Percentiles rank a stretch among this genome's conserved stretches.
Evolutionary conservation across 129 eudicot species (phyloP).

Genomic region (Sambucus nigra): DNA sequence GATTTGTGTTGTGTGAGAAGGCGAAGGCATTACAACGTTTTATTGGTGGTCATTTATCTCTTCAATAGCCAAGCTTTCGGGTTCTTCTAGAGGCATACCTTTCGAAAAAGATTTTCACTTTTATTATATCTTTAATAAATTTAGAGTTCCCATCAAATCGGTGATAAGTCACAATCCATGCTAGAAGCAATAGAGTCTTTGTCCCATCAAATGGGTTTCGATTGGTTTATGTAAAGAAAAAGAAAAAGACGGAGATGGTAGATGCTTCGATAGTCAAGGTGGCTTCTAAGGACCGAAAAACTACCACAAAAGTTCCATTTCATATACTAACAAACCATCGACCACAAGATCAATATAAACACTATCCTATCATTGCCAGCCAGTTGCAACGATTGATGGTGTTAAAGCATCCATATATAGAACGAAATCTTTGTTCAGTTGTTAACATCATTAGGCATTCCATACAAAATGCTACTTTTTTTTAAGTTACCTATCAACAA

Average conservation of each 20-base stretch:
- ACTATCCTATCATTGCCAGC: constrained; percentile 62
- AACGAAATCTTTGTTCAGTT: constrained; percentile 57
- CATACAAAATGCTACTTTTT: constrained; percentile 46
- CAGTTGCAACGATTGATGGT: constrained; percentile 46
- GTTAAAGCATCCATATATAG: constrained; percentile 55
- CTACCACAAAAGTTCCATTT: too few relatives aligned
- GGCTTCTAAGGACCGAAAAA: too few relatives aligned
- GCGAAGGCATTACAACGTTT: constrained; percentile 8
- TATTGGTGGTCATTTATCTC: constrained; percentile 23
- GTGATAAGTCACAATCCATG: constrained; percentile 20
- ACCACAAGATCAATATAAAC: too few relatives aligned
- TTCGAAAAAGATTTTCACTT: constrained; percentile 56
- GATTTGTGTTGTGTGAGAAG: too few relatives aligned
- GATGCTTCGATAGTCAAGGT: too few relatives aligned
- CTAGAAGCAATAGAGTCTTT: constrained; percentile 22
- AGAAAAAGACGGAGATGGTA: too few relatives aligned
- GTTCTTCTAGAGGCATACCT: constrained; percentile 51
- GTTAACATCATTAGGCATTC: constrained; percentile 67
- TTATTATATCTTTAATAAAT: constrained; percentile 49
- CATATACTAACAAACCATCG: too few relatives aligned
- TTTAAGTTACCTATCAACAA: constrained; percentile 56
- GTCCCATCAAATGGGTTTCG: too few relatives aligned
- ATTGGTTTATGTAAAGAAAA: too few relatives aligned
- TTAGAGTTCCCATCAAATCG: constrained; percentile 34
- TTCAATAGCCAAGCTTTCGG: constrained; percentile 54